phyloP scores from a whole-genome alignment of 1,139 yeast genomes.

The Pichia sp. region DNA sequence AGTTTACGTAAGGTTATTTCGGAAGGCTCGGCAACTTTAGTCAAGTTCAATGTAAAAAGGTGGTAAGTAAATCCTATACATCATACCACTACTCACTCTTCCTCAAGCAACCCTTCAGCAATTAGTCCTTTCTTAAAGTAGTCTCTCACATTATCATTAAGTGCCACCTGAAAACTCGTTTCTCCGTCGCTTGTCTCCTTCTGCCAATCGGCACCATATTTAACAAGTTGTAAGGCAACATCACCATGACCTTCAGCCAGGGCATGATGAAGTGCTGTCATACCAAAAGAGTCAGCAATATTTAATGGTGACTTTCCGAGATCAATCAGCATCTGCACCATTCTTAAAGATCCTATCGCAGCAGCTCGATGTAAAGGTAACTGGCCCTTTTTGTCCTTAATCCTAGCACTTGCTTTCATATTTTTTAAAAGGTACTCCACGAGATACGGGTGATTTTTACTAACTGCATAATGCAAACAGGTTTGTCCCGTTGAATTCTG shows the following conservation, averaged over 20 bases:
- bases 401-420: slow-evolving; percentile 52
- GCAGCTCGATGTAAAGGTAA: slow-evolving; percentile 81
- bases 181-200: slow-evolving; percentile 45
- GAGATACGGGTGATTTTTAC: slow-evolving; percentile 53
- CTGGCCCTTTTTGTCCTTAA: slow-evolving; percentile 59
- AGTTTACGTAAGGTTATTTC: not conserved
- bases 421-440: slow-evolving; percentile 44
- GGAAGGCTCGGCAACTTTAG: not conserved
- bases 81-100: not conserved
- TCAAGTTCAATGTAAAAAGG: not conserved
- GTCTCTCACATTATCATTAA: slow-evolving; percentile 48
- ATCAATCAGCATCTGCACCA: slow-evolving; percentile 45
- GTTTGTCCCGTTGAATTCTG: slow-evolving; percentile 66
- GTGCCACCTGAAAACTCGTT: slow-evolving; percentile 54
- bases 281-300: slow-evolving; percentile 61
- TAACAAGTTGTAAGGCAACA: slow-evolving; percentile 53
- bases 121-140: slow-evolving; percentile 28
- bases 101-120: slow-evolving; percentile 6
- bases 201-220: slow-evolving; percentile 59
- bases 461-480: slow-evolving; percentile 65
- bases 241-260: slow-evolving; percentile 88
- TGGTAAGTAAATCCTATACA: no score
- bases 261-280: slow-evolving; percentile 89
- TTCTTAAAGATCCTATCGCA: slow-evolving; percentile 57
- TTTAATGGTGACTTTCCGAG: slow-evolving; percentile 58